These are phyloP conservation scores for Hortiboletus flavorubellus DNA, from an alignment of 768 basidiomycete species.

Conservation along the genomic window DNA sequence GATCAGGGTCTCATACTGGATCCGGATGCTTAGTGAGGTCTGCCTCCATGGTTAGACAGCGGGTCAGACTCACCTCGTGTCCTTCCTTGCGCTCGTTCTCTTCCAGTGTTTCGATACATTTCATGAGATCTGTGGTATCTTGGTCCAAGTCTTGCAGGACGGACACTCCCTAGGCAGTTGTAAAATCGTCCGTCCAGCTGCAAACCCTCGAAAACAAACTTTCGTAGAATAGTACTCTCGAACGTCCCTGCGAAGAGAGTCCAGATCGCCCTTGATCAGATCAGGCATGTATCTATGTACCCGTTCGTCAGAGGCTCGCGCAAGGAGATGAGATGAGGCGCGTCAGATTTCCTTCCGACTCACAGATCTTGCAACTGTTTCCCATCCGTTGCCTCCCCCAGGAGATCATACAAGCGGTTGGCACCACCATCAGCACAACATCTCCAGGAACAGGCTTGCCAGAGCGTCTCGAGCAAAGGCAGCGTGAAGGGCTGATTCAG, in stretches of 20 bases:
- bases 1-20: conserved; percentile 66
- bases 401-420: conserved; percentile 71
- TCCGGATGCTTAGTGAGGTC: conserved; percentile 4
- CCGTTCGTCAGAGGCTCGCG: neutral
- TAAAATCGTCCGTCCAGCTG: neutral
- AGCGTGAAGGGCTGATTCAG: conserved; percentile 85
- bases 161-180: conserved; percentile 53
- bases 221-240: conserved; percentile 57
- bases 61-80: conserved; percentile 32
- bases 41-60: neutral
- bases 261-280: conserved; percentile 91
- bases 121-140: conserved; percentile 93
- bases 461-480: conserved; percentile 60
- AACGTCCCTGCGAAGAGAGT: conserved; percentile 81
- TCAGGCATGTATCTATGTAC: conserved; percentile 67
- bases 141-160: conserved; percentile 69
- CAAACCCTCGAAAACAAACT: conserved; percentile 37
- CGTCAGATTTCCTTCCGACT: neutral
- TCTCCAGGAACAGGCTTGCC: conserved; percentile 47
- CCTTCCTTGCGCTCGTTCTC: conserved; percentile 49
- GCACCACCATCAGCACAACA: conserved; percentile 88
- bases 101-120: conserved; percentile 69
- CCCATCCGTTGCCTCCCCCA: conserved; percentile 11
- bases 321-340: neutral
- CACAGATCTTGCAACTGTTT: conserved; percentile 15